Evolutionary conservation across 2,329 filamentous ascomycete genomes (phyloP), one percentile per base, ranked within the genome.

Genomic region (Leptodontidium sp.): DNA sequence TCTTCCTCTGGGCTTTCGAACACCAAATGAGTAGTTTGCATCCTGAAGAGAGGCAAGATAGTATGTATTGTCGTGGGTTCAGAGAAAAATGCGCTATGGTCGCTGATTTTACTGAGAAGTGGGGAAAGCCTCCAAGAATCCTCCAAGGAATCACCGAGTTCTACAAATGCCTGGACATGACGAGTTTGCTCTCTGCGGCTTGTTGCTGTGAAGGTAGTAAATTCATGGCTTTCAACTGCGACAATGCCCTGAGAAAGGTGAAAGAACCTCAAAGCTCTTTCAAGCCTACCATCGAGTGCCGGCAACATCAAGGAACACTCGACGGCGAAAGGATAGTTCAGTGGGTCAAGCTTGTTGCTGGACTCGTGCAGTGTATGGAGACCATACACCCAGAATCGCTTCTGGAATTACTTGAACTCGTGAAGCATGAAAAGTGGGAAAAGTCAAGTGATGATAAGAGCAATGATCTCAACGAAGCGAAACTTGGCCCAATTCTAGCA

Each of bases 1-100:
- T 71, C 3, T 67, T 77, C 17, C 61, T 72, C n/a, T 73, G 72
- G 58, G 72, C 74, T 1, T 77, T 77, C 62, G 77, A 80, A 58
- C 64, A 63, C 0, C 72, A 69, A n/a, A 71, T 78, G 11, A 75
- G 77, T 38, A 62, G 32, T 9, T 26, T 79, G 3, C 75, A 78
- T 63, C 68, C 74, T 0, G 12, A 24, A 26, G 40, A 66, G 7
- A 61, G 73, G 3, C 57, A 65, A 17, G 32, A 43, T 1, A 67
- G 35, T 32, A 15, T 21, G 1, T 57, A 45, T 14, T 63, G 50
- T 32, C 40, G 17, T 1, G 15, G 35, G 0, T 40, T 66, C 17
- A 59, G 66, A 4, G 12, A 35, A 12, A 4, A 26, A 14, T 43
- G 65, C 4, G 5, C 12, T 17, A 29, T 65, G 24, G 47, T 24